Evolutionary conservation across 805 yeast species (phyloP), one percentile per base, ranked within the genome.

Genomic region (Wickerhamiella musiphila): DNA sequence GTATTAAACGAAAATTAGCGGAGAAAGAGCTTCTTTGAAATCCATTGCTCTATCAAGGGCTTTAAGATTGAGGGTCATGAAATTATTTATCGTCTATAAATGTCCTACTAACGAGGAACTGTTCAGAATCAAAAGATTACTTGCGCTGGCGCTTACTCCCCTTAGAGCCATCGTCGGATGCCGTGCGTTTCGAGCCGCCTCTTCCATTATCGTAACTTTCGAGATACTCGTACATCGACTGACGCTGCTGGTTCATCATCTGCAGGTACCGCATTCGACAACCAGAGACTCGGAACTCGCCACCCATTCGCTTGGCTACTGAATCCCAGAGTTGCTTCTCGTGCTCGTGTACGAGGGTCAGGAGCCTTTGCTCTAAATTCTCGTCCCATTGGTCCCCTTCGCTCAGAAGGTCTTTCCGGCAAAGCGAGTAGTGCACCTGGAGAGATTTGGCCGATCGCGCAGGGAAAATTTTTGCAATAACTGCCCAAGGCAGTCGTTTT

Each of bases 381-480:
- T 17, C 23, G 14, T 25, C 23, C 37, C 37, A 37, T 10, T 26
- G 29, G 7, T 15, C 14, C 19, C 15, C 15, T 8, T 23, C 29
- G n/a, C 20, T 13, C 5, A 18, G 15, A 12, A 23, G 35, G 12
- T 23, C 28, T 29, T 46, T 45, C 10, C 49, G 45, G 24, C 39
- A 37, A 15, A 49, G 44, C 28, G 46, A 41, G 36, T 49, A 50
- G 17, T 52, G 45, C 16, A 78, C 78, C 54, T 78, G 90, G 38
- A 86, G 74, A 1, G 86, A 83, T 44, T 78, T 79, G 14, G 86
- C 78, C 2, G 90, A 76, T 46, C 93, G 59, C 47, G 73, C 73
- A 19, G 68, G 63, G 49, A 78, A 77, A 45, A 73, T 75, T 26
- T 71, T 63, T 2, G 84, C 71, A 27, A 78, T 78, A 41, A 77